These are phyloP conservation scores for Babesia sp. DNA, from an alignment of 169 alveolate species.

Conservation along the genomic window DNA sequence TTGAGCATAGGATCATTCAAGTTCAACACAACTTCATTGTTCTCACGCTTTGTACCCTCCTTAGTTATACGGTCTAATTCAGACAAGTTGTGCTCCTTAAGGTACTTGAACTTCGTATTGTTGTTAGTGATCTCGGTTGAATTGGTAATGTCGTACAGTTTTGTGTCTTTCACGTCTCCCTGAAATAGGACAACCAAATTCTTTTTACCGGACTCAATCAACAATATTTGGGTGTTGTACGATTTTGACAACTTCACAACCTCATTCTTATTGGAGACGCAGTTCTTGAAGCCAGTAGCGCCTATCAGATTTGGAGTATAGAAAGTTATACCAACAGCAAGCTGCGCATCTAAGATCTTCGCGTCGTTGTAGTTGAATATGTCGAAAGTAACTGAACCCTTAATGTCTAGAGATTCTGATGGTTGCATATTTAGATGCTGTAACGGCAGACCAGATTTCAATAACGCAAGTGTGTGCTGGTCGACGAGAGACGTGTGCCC, in stretches of 20 bases:
- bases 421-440: constrained; percentile 1
- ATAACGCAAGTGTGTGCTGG: constrained; percentile 7
- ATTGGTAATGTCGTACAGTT: constrained; percentile 11
- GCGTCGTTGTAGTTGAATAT: not conserved
- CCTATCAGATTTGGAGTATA: constrained; percentile 19
- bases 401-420: not conserved
- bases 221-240: constrained; percentile 46
- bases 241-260: not conserved
- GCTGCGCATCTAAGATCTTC: constrained; percentile 35
- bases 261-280: not conserved
- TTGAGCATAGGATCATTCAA: constrained; percentile 27
- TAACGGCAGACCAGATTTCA: not conserved
- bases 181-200: constrained; percentile 1
- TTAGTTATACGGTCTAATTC: constrained; percentile 15
- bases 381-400: constrained; percentile 1
- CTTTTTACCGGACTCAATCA: constrained; percentile 5
- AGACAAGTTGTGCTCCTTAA: constrained; percentile 3
- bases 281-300: not conserved
- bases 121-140: not conserved
- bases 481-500: not conserved
- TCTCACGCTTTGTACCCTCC: not conserved
- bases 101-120: not conserved
- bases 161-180: not conserved
- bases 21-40: constrained; percentile 3
- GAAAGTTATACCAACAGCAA: constrained; percentile 18